phyloP scores from a whole-genome alignment of 495 filamentous ascomycete species.

The Sordaria brevicollis region DNA sequence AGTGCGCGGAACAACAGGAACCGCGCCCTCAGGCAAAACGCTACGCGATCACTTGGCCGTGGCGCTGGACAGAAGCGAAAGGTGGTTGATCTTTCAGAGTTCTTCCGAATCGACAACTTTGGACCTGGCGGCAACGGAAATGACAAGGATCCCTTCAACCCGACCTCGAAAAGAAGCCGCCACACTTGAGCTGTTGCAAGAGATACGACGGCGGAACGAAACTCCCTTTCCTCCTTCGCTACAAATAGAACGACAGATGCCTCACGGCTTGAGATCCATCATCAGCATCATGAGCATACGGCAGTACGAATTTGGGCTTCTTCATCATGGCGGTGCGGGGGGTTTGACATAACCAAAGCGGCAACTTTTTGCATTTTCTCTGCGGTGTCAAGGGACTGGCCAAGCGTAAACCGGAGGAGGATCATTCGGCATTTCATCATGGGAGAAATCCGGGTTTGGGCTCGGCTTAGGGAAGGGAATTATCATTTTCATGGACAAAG shows the following conservation, averaged over 20 bases:
- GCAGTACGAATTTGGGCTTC: not conserved
- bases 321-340: not conserved
- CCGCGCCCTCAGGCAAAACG: conserved; percentile 31
- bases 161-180: conserved; percentile 60
- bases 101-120: conserved; percentile 68
- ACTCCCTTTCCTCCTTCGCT: not conserved
- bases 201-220: not conserved
- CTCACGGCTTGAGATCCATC: not conserved
- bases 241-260: not conserved
- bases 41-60: conserved; percentile 29
- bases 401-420: not conserved
- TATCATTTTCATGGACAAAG: not conserved
- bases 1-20: conserved; percentile 38
- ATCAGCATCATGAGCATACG: too few species aligned
- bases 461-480: not conserved
- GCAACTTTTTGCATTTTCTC: not conserved
- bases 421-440: not conserved
- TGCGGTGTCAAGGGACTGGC: not conserved
- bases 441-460: not conserved
- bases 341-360: not conserved
- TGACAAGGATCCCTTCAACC: conserved; percentile 51
- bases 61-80: conserved; percentile 71
- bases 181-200: conserved; percentile 51
- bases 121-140: conserved; percentile 46
- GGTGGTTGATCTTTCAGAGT: conserved; percentile 57